Evolutionary conservation across 2,329 filamentous ascomycete species (phyloP), one percentile per base, ranked within the genome.

Genomic region (Ascochyta lentis): DNA sequence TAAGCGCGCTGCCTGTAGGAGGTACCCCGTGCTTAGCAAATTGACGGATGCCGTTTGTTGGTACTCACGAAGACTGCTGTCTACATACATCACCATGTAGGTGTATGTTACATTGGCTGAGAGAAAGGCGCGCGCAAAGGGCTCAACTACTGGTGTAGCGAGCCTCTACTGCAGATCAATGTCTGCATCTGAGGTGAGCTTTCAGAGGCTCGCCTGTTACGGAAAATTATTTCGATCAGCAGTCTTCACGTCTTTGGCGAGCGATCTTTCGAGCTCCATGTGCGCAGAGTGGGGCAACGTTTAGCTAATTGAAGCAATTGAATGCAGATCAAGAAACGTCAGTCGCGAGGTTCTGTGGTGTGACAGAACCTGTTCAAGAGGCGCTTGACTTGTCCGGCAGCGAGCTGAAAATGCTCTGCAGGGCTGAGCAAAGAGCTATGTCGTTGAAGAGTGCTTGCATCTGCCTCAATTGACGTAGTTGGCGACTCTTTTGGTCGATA

Each of bases 401-500:
- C 22, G 29, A 33, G 37, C 27, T 31, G 27, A 34, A 8, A n/a
- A 22, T 13, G 12, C 31, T 54, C 16, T 46, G 38, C 38, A 54
- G 24, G 46, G 46, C 49, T 40, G 37, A 24, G 7, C 13, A n/a
- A 27, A 31, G 19, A n/a, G n/a, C 27, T 10, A 22, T n/a, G 42
- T 15, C 4, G 13, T 29, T 15, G 38, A 39, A 9, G 22, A 9
- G 22, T 24, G 12, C 29, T 6, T 22, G 33, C 31, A 40, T 40
- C 45, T 48, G 35, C 49, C 64, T 64, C 60, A 46, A 58, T 66
- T 67, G 63, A 69, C 65, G 66, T 69, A 62, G 42, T 61, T 59
- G 58, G 60, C 59, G 42, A 27, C 46, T 44, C 39, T 35, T 49
- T 38, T 33, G 29, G 40, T 52, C 37, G 35, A 47, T 19, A 44